Percentiles rank a stretch among this genome's conserved stretches.
Conservation (phyloP, 305 asterid species). For the Galium porrigens region DNA sequence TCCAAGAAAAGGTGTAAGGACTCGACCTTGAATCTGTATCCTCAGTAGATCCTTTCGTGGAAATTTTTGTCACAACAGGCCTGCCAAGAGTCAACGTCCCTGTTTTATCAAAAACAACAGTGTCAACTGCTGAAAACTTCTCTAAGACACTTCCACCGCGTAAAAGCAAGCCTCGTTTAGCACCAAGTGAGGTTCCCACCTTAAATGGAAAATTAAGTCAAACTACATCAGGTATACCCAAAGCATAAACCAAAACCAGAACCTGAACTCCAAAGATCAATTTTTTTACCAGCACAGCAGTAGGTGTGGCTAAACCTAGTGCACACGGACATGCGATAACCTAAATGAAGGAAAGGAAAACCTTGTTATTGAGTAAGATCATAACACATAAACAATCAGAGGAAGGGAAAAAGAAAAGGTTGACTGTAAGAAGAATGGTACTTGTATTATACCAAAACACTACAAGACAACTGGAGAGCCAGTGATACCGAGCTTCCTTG, state of each 20-base stretch:
- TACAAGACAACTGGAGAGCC: constrained; percentile 97
- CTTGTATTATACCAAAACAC: constrained; percentile 71
- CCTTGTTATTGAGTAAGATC: constrained; percentile 13
- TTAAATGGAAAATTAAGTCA: constrained; percentile 18
- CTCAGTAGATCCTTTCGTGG: constrained; percentile 27
- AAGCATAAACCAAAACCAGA: constrained; percentile 9
- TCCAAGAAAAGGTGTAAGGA: constrained; percentile 8
- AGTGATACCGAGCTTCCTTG: constrained; percentile 80
- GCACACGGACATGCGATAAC: constrained; percentile 99
- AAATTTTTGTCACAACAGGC: constrained; percentile 74
- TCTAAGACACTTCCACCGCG: constrained; percentile 95
- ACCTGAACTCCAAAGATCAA: constrained; percentile 12
- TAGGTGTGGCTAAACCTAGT: constrained; percentile 96
- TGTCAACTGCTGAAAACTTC: constrained; percentile 59
- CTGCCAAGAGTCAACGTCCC: constrained; percentile 86
- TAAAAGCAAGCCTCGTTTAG: constrained; percentile 82
- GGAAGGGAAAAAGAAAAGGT: neutral
- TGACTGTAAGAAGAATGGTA: neutral
- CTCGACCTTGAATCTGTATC: constrained; percentile 46
- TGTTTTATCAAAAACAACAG: constrained; percentile 87
- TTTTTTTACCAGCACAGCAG: constrained; percentile 83
- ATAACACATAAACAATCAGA: neutral
- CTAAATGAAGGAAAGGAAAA: constrained; percentile 34
- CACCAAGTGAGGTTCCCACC: constrained; percentile 99
- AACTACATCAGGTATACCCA: neutral